Base-by-base conservation (phyloP, 208 protist genomes). In the Crithidia expoeki region DNA sequence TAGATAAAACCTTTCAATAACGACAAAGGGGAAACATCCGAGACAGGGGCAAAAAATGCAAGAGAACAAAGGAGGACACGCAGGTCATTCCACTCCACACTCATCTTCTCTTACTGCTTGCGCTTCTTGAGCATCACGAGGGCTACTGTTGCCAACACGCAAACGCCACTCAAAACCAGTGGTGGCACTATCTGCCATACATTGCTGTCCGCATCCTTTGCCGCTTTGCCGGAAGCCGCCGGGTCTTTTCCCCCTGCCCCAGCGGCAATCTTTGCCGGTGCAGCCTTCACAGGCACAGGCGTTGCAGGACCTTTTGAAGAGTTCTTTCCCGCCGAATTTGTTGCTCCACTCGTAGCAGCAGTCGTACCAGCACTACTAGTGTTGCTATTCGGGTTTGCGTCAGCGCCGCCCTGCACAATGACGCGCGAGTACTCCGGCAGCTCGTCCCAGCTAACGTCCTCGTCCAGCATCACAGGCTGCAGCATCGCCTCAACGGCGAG, bases 381-480 rank as follows among this genome's bases (percentile, higher is more conserved):
- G 27, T 16, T 53, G 53, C 40, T 38, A 44, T 50, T 46, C 34
- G 12, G 11, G 32, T 23, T 44, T 25, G 49, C 57, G 5, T 21
- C 14, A 32, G 21, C 59, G 47, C 52, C 30, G 38, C 50, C 47
- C 40, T 60, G 40, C n/a, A 91, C 69, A 56, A 80, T 32, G 28
- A 87, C 74, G 16, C 84, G 81, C 4, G 73, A 80, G 30, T 90
- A 86, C 12, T 83, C 67, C 9, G 88, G 88, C 34, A 95, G 76
- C 36, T 94, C 85, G 55, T 90, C 80, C 88, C 90, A 95, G 33
- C 32, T 65, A 2, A 85, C 73, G 64, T 94, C 90, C 63, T 83
- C 85, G 72, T 94, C 86, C 16, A 95, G 77, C 33, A 86, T 65
- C 28, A 95, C 84, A 0, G 90, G 87, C 49, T 89, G 82, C 44